Base-by-base conservation (phyloP, 2,329 filamentous ascomycete genomes). In the Lecanicillium sp. region DNA sequence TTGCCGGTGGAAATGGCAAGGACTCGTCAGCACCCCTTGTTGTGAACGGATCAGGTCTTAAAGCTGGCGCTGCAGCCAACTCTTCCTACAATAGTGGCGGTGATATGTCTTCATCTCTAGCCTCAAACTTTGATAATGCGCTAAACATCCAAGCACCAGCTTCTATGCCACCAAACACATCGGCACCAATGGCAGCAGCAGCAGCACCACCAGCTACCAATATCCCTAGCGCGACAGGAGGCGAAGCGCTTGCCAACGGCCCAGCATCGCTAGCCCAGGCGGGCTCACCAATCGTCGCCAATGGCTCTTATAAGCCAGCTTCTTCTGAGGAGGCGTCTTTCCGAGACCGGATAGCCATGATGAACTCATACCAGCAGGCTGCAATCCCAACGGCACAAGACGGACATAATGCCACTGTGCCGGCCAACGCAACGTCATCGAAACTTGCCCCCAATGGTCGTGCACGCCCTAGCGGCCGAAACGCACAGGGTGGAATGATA, bases 1-100 rank as follows among this genome's bases (percentile, higher is more conserved):
- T 67, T 33, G 43, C 61, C 1, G 56, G 57, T 12, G 47, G 41
- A 33, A 61, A 57, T 32, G 61, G 48, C 38, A 63, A 53, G 25
- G 51, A 52, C 28, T 44, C 50, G 15, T 52, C 63, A 7, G 64
- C 70, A 9, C 73, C 74, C 0, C 53, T 76, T 3, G 66, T 78
- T 9, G 73, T 75, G 3, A 72, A 73, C 38, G 69, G 69, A 4
- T 70, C 68, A 4, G 57, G 57, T 5, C 47, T 64, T 32, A 63
- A 58, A 43, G 56, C 59, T 5, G 58, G 54, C 29, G 22, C 7
- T 6, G 22, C 11, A 11, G 51, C 57, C 4, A 48, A 47, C 8
- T 46, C 51, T n/a, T 41, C 45, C 11, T 43, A 43, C 17, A 31
- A 6, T 11, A 25, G 22, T 25, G 11, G 11, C 22, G 22, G 11